These are phyloP conservation scores for Xanthoconium separans DNA, from an alignment of 1,284 basidiomycete genomes.

Conservation along the genomic window DNA sequence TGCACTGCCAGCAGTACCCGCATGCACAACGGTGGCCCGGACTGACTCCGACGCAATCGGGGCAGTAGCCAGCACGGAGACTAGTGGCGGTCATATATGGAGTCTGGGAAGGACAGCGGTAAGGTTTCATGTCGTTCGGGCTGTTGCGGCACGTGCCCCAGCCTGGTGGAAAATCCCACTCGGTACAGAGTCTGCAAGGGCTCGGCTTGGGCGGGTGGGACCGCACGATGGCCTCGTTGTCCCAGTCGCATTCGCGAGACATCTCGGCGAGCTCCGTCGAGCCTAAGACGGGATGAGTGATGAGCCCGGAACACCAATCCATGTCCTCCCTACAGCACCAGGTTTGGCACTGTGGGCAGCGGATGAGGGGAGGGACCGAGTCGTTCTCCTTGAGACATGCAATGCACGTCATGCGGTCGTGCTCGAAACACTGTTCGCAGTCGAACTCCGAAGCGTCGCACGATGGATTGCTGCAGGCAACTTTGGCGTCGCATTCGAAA, in stretches of 20 bases:
- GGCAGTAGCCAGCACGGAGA: neutral
- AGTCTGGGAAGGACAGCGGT: slow-evolving; percentile 15
- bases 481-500: slow-evolving; percentile 12
- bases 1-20: slow-evolving; percentile 9
- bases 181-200: slow-evolving; percentile 7
- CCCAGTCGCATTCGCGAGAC: slow-evolving; percentile 8
- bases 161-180: neutral
- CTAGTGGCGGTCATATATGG: neutral
- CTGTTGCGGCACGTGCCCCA: slow-evolving; percentile 11
- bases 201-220: slow-evolving; percentile 14
- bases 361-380: slow-evolving; percentile 7
- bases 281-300: slow-evolving; percentile 9
- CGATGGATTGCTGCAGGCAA: slow-evolving; percentile 6
- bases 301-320: slow-evolving; percentile 16
- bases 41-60: slow-evolving; percentile 3
- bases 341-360: slow-evolving; percentile 6
- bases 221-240: slow-evolving; percentile 9
- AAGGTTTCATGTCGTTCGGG: too few species aligned
- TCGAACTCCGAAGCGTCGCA: slow-evolving; percentile 4
- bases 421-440: slow-evolving; percentile 7
- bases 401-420: slow-evolving; percentile 10
- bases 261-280: slow-evolving; percentile 10
- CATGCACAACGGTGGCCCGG: slow-evolving; percentile 11
- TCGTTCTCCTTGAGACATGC: slow-evolving; percentile 9
- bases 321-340: slow-evolving; percentile 19